phyloP scores from a whole-genome alignment of 176 grass and related monocot genomes.

The Triticum turgidum region DNA sequence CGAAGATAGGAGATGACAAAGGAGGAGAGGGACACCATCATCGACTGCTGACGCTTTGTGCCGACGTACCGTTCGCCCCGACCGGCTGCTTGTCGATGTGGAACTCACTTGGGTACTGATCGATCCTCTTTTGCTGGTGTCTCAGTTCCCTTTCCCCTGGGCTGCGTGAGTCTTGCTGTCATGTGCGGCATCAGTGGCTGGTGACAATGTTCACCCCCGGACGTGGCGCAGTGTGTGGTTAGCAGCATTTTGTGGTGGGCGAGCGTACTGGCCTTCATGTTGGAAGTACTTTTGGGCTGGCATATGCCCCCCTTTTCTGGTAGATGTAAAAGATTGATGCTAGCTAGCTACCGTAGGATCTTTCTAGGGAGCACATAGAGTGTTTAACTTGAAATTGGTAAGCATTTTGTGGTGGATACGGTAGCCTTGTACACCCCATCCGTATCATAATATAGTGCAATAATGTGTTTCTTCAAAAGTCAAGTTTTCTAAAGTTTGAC shows the following conservation, averaged over 20 bases:
- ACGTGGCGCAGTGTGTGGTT: not conserved
- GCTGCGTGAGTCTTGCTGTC: not conserved
- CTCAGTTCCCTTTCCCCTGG: not conserved
- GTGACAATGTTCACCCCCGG: conserved; percentile 13
- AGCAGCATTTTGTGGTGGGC: not conserved
- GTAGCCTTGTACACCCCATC: no score
- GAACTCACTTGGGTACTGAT: conserved; percentile 26
- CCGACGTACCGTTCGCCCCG: not conserved
- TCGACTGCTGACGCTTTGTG: not conserved
- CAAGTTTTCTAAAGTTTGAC: no score
- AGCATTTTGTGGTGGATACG: not conserved
- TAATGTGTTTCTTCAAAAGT: no score
- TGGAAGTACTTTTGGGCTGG: not conserved
- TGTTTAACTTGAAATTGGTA: not conserved
- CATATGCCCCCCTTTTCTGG: not conserved
- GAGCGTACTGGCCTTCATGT: not conserved
- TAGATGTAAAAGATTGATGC: not conserved
- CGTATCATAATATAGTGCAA: no score
- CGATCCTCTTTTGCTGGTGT: not conserved
- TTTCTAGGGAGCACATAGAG: not conserved
- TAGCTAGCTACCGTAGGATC: not conserved
- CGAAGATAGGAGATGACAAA: conserved; percentile 23
- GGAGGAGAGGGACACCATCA: conserved; percentile 13
- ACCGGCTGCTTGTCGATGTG: conserved; percentile 32
- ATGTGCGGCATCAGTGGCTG: not conserved